Evolutionary conservation across 129 eudicot genomes (phyloP).

Genomic region (Chrysanthemum lavandulifolium): DNA sequence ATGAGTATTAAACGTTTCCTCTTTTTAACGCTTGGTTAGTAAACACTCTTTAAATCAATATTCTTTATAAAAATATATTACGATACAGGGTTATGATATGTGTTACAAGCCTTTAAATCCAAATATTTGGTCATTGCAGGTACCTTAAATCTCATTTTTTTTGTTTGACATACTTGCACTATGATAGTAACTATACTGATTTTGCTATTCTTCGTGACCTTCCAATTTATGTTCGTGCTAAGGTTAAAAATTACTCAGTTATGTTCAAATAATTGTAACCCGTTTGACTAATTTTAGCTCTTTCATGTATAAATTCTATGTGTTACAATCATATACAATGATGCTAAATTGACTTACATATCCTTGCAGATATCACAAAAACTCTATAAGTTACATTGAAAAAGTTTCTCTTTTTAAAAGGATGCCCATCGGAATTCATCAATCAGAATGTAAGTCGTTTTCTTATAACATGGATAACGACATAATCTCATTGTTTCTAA

Average conservation of each 20-base stretch:
- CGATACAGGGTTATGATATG: not conserved
- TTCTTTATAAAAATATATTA: not conserved
- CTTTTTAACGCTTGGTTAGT: constrained; percentile 42
- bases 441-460: constrained; percentile 76
- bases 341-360: not conserved
- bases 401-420: constrained; percentile 66
- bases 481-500: too few species aligned
- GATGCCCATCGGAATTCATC: constrained; percentile 80
- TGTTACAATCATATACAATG: too few species aligned
- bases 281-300: too few species aligned
- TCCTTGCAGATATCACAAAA: constrained; percentile 77
- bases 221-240: constrained; percentile 86
- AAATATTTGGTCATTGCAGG: constrained; percentile 40
- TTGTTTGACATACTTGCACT: constrained; percentile 63
- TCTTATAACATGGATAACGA: too few species aligned
- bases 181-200: constrained; percentile 89
- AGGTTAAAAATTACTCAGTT: constrained; percentile 41
- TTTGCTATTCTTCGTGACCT: constrained; percentile 79
- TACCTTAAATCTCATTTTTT: constrained; percentile 72
- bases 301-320: too few species aligned
- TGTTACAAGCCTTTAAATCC: not conserved
- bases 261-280: too few species aligned
- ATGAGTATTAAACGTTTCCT: too few species aligned
- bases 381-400: constrained; percentile 57
- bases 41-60: not conserved